A percentile compares a stretch with the other conserved stretches of the same genome.
Conservation (phyloP, 176 grass and related monocot species). For the Chloris gayana region DNA sequence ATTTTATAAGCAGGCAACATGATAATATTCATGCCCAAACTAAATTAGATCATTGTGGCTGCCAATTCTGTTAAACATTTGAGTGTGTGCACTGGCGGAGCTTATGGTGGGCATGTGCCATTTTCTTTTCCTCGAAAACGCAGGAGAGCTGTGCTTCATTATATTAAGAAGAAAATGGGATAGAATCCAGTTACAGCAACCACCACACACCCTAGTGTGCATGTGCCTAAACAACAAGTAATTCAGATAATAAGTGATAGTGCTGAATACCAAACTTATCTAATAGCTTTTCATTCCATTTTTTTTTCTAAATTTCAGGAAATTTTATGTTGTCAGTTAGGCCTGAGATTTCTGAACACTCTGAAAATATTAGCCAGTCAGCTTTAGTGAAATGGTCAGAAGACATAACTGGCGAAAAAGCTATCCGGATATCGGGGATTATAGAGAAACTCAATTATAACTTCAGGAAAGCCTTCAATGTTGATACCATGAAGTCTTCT, state of each 20-base stretch:
- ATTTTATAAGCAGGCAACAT: background rate
- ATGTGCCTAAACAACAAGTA: background rate
- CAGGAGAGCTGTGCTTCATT: no score
- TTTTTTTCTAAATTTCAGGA: slow-evolving; percentile 62
- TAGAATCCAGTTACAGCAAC: no score
- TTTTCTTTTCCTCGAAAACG: no score
- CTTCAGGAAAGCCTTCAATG: slow-evolving; percentile 73
- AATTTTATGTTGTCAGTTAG: slow-evolving; percentile 83
- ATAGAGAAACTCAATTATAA: slow-evolving; percentile 76
- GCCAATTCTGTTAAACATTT: slow-evolving; percentile 19
- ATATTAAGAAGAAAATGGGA: no score
- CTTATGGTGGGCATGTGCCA: no score
- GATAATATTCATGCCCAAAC: slow-evolving; percentile 2
- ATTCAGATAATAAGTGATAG: slow-evolving; percentile 4
- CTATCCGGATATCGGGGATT: slow-evolving; percentile 61
- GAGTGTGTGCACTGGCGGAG: background rate
- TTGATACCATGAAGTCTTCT: slow-evolving; percentile 69
- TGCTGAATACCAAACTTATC: slow-evolving; percentile 2
- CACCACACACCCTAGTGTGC: no score
- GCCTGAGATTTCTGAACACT: slow-evolving; percentile 56
- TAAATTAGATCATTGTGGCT: slow-evolving; percentile 7
- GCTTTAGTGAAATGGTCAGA: slow-evolving; percentile 71
- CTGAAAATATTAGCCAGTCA: slow-evolving; percentile 39
- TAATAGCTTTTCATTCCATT: slow-evolving; percentile 28
- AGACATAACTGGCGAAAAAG: slow-evolving; percentile 70